Evolutionary conservation across 176 grass and related monocot genomes (phyloP), one percentile per base, ranked within the genome.

Genomic region (Eleusine indica): DNA sequence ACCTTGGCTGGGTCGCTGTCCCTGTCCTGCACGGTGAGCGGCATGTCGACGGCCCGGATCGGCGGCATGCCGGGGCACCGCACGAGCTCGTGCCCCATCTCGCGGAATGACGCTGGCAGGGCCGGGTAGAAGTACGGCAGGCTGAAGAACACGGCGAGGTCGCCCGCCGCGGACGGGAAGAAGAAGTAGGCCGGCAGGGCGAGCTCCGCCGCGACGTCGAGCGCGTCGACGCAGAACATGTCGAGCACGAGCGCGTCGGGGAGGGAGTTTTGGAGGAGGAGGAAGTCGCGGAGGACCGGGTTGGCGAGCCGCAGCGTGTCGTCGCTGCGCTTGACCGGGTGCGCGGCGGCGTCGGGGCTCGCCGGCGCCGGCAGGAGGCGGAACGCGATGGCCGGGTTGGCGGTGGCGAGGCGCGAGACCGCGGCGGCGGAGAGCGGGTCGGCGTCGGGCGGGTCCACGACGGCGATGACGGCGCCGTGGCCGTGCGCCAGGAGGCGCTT

Each of bases 211-310:
- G 87, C 91, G 12, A 90, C 87, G 35, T 93, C 84, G 48, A 85
- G 85, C 68, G 91, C 81, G 71, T 86, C 71, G 61, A 15, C 65
- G 88, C 87, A 87, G 82, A 93, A 93, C 76, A 90, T 87, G 88
- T 93, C 91, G 69, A 87, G 82, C 9, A 93, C 41, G 72, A 93
- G 71, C n/a, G 91, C 91, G 80, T 68, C 80, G 43, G 21, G 8
- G n/a, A 53, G 56, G 47, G 66, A 47, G 32, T 35, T 35, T 35
- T 35, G 32, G 12, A 80, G 71, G 66, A 4, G 21, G 5, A 84
- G 67, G 66, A 78, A 19, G 0, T 73, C 65, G 0, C 81, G 80
- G 39, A 91, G 75, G 44, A 43, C 74, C 4, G 46, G 49, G 72
- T 87, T 87, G 67, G 77, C 68, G 52, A 81, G 81, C 4, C 42